Evolutionary conservation across 139 green algal genomes (phyloP), one percentile per base, ranked within the genome.

Genomic region (Chlamydomonas sp.): DNA sequence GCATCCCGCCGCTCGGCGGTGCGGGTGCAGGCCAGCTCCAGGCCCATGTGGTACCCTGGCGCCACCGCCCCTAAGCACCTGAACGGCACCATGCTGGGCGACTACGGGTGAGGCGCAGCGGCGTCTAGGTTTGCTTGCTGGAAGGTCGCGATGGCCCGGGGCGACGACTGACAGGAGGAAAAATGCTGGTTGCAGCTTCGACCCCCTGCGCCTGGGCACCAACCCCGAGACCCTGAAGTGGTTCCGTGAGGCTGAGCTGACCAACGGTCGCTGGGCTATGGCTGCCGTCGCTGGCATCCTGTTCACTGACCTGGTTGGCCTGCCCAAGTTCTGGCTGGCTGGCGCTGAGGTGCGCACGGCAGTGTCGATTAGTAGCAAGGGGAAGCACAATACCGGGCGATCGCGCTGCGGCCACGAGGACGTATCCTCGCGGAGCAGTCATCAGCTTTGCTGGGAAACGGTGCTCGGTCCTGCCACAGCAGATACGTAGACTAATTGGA

Each of bases 201-300:
- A 97, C 91, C 94, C 94, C 18, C 91, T 97, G 77, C 89, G 88
- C 74, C 91, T 97, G 87, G 94, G 94, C 79, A 87, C 86, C 84
- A 93, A 95, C 89, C 64, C 77, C 0, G 90, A 95, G 31, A 84
- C 63, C 63, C 85, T 95, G 64, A 93, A 93, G 85, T 96, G 93
- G 93, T 97, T 94, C 90, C 90, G 89, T 16, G 95, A 97, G 93
- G 96, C 94, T 69, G 97, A 99, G 95, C 94, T 97, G 86, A 95
- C 86, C 90, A 98, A 99, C 92, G 97, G 94, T 73, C 94, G 96
- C 87, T 98, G 95, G 95, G 96, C 97, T 20, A 98, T 98, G 96
- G 90, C 94, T 62, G 97, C 93, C 69, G 95, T 97, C 17, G 94
- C 91, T 18, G 97, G 97, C 89, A 98, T 98, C 92, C 90, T 98